Conservation (phyloP, 2,329 filamentous ascomycete species). For the Neofusicoccum umdonicola region DNA sequence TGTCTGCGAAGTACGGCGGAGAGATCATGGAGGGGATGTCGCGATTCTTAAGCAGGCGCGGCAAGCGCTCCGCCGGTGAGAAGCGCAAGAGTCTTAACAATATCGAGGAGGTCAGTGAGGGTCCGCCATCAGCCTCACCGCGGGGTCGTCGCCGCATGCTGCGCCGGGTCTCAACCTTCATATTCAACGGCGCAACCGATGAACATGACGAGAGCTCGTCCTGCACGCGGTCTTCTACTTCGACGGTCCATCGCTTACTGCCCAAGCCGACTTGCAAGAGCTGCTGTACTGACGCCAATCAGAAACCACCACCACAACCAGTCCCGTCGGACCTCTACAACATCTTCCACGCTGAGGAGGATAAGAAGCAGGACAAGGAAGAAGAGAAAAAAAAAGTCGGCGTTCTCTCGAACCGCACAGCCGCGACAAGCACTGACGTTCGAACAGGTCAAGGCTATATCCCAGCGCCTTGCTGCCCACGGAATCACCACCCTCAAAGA, state of each 20-base stretch:
- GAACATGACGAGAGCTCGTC: neutral
- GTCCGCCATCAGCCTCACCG: neutral
- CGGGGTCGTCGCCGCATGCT: slow-evolving; percentile 8
- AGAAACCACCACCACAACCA: neutral
- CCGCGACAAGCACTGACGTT: neutral
- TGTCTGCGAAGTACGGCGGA: slow-evolving; percentile 20
- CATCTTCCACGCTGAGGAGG: slow-evolving; percentile 62
- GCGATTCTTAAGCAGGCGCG: slow-evolving; percentile 69
- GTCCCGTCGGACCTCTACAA: slow-evolving; percentile 54
- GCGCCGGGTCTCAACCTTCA: slow-evolving; percentile 1
- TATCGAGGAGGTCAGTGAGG: slow-evolving; percentile 16
- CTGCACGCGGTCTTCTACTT: neutral
- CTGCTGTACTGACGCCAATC: neutral
- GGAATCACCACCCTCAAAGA: slow-evolving; percentile 59
- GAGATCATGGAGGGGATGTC: slow-evolving; percentile 51
- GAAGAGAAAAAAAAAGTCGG: slow-evolving; percentile 49
- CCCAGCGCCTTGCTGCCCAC: slow-evolving; percentile 50
- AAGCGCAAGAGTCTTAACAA: slow-evolving; percentile 27
- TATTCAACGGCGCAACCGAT: neutral
- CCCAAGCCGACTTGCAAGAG: neutral
- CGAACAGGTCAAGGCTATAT: slow-evolving; percentile 50
- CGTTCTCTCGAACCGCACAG: slow-evolving; percentile 20
- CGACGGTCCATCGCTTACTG: neutral
- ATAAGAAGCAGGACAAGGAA: slow-evolving; percentile 57
- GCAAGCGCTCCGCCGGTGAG: slow-evolving; percentile 47